A percentile compares a stretch with the other conserved stretches of the same genome.
phyloP scores from a whole-genome alignment of 2,329 filamentous ascomycete species.

The Calycina marina region DNA sequence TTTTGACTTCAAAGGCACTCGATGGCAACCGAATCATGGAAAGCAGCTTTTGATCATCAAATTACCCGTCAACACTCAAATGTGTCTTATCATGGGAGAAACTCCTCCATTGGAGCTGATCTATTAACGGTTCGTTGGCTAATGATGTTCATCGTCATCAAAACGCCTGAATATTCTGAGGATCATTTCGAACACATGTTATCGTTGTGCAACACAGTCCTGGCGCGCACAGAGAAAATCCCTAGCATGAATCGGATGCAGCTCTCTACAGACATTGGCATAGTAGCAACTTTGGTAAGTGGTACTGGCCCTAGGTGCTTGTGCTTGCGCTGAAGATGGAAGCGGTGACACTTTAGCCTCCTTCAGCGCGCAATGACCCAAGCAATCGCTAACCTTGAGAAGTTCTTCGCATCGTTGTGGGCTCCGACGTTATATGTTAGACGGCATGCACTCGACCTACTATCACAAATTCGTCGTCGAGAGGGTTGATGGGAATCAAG shows the following conservation, averaged over 20 bases:
- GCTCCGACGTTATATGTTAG: constrained; percentile 7
- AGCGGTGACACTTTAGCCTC: no score
- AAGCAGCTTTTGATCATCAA: constrained; percentile 6
- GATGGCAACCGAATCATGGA: background rate
- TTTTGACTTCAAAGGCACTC: constrained; percentile 26
- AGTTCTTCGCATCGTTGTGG: constrained; percentile 14
- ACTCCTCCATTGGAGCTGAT: constrained; percentile 32
- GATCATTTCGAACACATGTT: constrained; percentile 15
- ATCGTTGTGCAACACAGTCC: constrained; percentile 11
- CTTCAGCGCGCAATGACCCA: no score
- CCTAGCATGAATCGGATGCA: constrained; percentile 2
- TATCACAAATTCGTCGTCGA: constrained; percentile 11
- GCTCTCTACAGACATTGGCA: constrained; percentile 14
- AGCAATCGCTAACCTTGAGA: no score
- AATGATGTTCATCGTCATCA: constrained; percentile 11
- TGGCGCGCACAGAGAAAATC: constrained; percentile 2
- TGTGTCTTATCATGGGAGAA: background rate
- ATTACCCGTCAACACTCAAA: constrained; percentile 6
- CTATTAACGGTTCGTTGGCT: constrained; percentile 14
- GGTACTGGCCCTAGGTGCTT: no score
- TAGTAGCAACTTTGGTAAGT: constrained; percentile 18
- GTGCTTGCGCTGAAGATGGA: no score
- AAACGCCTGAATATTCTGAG: constrained; percentile 5
- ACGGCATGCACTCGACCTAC: constrained; percentile 11
- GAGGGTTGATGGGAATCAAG: constrained; percentile 20